Percentiles rank a stretch among this genome's conserved stretches.
These are phyloP conservation scores for Penicillium paradoxum DNA, from an alignment of 495 filamentous ascomycete species.

Conservation along the genomic window DNA sequence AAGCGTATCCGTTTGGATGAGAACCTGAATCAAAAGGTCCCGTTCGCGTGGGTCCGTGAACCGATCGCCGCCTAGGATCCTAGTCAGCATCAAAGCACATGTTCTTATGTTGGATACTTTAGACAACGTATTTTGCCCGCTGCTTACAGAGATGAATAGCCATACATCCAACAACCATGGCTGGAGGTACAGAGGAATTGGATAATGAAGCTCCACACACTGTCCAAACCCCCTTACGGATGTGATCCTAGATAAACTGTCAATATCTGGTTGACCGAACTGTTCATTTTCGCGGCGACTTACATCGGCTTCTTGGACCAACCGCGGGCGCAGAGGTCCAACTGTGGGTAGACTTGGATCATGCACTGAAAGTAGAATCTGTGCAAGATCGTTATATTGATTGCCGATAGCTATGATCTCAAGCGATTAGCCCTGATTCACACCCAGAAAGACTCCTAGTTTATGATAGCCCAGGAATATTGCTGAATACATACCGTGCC, in stretches of 20 bases:
- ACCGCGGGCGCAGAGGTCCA: slow-evolving; percentile 15
- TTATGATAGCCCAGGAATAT: too few relatives aligned
- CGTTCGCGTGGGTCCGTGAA: slow-evolving; percentile 23
- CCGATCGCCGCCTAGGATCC: slow-evolving; percentile 19
- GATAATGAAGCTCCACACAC: slow-evolving; percentile 24
- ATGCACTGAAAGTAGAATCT: slow-evolving; percentile 18
- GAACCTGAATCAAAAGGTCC: slow-evolving; percentile 18
- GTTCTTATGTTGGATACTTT: background rate
- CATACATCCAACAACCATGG: slow-evolving; percentile 26
- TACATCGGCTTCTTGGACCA: slow-evolving; percentile 19
- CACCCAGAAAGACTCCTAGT: background rate
- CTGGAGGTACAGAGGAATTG: slow-evolving; percentile 19
- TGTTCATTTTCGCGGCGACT: background rate
- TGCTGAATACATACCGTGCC: slow-evolving; percentile 15
- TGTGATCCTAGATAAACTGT: slow-evolving; percentile 6
- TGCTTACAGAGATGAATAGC: slow-evolving; percentile 24
- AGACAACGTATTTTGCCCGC: background rate
- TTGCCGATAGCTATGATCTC: slow-evolving; percentile 18
- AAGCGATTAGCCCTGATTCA: background rate
- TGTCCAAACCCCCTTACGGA: slow-evolving; percentile 24
- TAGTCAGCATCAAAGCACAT: background rate
- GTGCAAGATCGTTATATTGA: slow-evolving; percentile 18
- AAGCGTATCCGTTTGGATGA: slow-evolving; percentile 14
- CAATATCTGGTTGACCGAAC: background rate
- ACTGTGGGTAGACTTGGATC: slow-evolving; percentile 19